These are phyloP conservation scores for Dryas alaskensis DNA, from an alignment of 306 rosid genomes.

Conservation along the genomic window DNA sequence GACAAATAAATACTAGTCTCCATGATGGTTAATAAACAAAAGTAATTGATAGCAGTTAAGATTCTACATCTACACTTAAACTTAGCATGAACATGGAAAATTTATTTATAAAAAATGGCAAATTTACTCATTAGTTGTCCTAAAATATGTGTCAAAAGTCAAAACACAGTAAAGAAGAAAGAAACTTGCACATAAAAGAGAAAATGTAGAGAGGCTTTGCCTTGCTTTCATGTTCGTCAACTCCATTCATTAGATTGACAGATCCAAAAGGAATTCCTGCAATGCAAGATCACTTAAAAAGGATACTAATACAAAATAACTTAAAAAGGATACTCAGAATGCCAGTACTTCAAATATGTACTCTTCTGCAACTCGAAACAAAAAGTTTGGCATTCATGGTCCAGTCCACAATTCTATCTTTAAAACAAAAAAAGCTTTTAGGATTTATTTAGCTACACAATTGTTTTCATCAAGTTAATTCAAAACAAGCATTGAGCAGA, in stretches of 20 bases:
- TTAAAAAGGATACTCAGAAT: slow-evolving; percentile 1
- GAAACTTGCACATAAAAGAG: slow-evolving; percentile 32
- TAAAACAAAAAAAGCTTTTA: neutral
- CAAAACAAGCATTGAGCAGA: neutral
- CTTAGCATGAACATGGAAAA: neutral
- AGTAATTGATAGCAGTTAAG: neutral
- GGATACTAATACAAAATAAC: neutral
- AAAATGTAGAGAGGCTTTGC: slow-evolving; percentile 43
- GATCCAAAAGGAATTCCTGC: slow-evolving; percentile 99
- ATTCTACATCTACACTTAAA: slow-evolving; percentile 3
- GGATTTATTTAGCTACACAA: slow-evolving; percentile 1
- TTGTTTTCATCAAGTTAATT: slow-evolving; percentile 22
- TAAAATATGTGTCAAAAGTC: neutral
- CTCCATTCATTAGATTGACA: slow-evolving; percentile 90
- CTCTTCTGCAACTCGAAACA: neutral
- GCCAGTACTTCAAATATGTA: neutral
- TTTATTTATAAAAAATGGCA: neutral
- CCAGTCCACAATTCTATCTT: neutral
- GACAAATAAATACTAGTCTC: slow-evolving; percentile 3
- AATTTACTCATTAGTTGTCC: neutral
- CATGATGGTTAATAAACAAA: slow-evolving; percentile 8
- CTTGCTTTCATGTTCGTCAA: slow-evolving; percentile 97
- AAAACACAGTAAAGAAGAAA: neutral
- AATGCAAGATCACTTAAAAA: slow-evolving; percentile 22
- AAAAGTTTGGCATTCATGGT: slow-evolving; percentile 8